Percentiles rank a stretch among this genome's conserved stretches.
Evolutionary conservation across 805 yeast species (phyloP).

Genomic region (Pichia cephalocereana): DNA sequence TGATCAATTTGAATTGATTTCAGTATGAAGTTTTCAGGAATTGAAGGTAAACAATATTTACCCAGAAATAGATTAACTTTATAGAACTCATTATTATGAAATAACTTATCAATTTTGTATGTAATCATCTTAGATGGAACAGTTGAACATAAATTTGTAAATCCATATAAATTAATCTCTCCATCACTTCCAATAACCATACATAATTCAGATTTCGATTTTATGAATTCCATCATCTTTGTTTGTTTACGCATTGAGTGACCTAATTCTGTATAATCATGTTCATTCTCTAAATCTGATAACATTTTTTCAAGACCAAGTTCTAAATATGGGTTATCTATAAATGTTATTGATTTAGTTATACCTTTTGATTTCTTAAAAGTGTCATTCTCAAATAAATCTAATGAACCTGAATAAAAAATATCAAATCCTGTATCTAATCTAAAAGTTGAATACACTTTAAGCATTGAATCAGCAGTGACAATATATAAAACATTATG

Average conservation of each 20-base stretch:
- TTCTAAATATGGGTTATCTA: slow-evolving; percentile 31
- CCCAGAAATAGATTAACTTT: slow-evolving; percentile 15
- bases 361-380: slow-evolving; percentile 5
- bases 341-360: slow-evolving; percentile 21
- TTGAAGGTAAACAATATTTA: slow-evolving; percentile 24
- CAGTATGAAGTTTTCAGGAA: slow-evolving; percentile 16
- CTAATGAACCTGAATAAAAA: slow-evolving; percentile 45
- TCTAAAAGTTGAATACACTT: slow-evolving; percentile 65
- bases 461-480: slow-evolving; percentile 46
- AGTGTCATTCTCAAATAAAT: slow-evolving; percentile 19
- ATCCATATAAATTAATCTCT: slow-evolving; percentile 32
- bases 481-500: slow-evolving; percentile 55
- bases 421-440: slow-evolving; percentile 47
- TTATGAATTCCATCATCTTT: slow-evolving; percentile 19
- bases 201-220: slow-evolving; percentile 30
- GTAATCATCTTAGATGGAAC: slow-evolving; percentile 41
- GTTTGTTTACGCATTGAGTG: slow-evolving; percentile 10
- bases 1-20: slow-evolving; percentile 18
- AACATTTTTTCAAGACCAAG: slow-evolving; percentile 18
- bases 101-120: slow-evolving; percentile 26
- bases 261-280: neutral
- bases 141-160: slow-evolving; percentile 40
- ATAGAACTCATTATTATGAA: slow-evolving; percentile 10
- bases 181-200: slow-evolving; percentile 36
- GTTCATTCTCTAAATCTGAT: slow-evolving; percentile 12